These are phyloP conservation scores for Microsporum canis DNA, from an alignment of 2,329 filamentous ascomycete species.

Conservation along the genomic window DNA sequence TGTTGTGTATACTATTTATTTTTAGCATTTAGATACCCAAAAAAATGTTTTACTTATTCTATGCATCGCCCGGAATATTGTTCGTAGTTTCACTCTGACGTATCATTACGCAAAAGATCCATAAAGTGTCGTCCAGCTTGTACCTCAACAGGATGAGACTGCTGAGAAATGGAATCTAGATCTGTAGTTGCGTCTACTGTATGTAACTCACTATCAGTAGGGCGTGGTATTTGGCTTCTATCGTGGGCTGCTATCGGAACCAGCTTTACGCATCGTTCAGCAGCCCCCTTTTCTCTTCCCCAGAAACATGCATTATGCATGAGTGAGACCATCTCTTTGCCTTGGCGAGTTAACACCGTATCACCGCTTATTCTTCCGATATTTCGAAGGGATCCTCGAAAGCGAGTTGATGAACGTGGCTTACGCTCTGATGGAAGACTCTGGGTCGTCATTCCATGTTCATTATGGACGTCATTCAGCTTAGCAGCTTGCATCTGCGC, in stretches of 20 bases:
- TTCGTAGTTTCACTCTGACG: neutral
- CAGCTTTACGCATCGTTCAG: constrained; percentile 27
- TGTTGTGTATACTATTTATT: neutral
- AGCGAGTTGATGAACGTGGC: neutral
- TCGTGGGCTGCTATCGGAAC: constrained; percentile 2
- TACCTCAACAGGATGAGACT: constrained; percentile 6
- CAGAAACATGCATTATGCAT: constrained; percentile 36
- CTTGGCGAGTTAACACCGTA: constrained; percentile 28
- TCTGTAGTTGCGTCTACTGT: neutral
- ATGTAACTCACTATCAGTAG: neutral
- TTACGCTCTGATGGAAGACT: neutral
- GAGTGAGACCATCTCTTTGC: constrained; percentile 31
- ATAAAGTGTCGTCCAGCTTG: constrained; percentile 12
- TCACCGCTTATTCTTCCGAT: constrained; percentile 9
- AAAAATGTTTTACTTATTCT: neutral
- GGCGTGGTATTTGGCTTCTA: neutral
- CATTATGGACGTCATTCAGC: neutral
- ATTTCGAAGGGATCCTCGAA: constrained; percentile 7
- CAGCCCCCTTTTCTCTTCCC: constrained; percentile 31
- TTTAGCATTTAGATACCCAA: constrained; percentile 1
- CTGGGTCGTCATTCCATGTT: neutral
- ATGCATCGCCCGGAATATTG: neutral
- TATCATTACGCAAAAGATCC: neutral
- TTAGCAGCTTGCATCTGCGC: neutral
- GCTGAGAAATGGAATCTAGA: neutral